Percentiles rank a stretch among this genome's conserved stretches.
phyloP scores from a whole-genome alignment of 371 early-diverging fungal species.

The Smittium culicis region DNA sequence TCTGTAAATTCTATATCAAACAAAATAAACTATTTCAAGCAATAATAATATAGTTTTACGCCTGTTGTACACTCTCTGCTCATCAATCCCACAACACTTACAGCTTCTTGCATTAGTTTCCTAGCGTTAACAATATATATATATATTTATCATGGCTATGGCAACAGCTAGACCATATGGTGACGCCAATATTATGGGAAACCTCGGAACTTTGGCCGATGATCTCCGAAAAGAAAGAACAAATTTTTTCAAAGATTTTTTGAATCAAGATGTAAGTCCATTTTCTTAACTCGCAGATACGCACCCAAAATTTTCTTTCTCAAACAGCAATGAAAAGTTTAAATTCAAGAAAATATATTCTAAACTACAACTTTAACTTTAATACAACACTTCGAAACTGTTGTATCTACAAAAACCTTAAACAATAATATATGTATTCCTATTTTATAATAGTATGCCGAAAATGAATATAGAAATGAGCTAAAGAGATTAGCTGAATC shows the following conservation, averaged over 20 bases:
- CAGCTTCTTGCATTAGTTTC: too few relatives aligned
- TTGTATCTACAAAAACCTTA: not conserved
- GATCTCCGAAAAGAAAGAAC: slow-evolving; percentile 2
- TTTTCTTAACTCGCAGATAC: not conserved
- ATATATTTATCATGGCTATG: not conserved
- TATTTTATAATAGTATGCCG: slow-evolving; percentile 27
- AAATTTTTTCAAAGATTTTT: slow-evolving; percentile 12
- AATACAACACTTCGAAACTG: too few relatives aligned
- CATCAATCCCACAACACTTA: too few relatives aligned
- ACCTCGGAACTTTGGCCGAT: slow-evolving; percentile 7
- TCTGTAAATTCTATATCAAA: too few relatives aligned
- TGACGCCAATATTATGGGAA: not conserved
- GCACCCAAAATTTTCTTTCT: not conserved
- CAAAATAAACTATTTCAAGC: too few relatives aligned
- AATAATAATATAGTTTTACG: too few relatives aligned
- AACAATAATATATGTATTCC: not conserved
- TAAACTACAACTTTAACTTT: too few relatives aligned
- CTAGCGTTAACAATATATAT: too few relatives aligned
- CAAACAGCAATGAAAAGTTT: too few relatives aligned
- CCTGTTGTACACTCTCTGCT: too few relatives aligned
- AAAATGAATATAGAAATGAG: slow-evolving; percentile 43
- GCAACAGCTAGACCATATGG: not conserved
- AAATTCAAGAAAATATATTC: too few relatives aligned
- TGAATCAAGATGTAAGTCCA: slow-evolving; percentile 9
- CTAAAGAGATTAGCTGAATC: slow-evolving; percentile 50